These are phyloP conservation scores for Trichoderma gamsii DNA, from an alignment of 495 filamentous ascomycete genomes.

Conservation along the genomic window DNA sequence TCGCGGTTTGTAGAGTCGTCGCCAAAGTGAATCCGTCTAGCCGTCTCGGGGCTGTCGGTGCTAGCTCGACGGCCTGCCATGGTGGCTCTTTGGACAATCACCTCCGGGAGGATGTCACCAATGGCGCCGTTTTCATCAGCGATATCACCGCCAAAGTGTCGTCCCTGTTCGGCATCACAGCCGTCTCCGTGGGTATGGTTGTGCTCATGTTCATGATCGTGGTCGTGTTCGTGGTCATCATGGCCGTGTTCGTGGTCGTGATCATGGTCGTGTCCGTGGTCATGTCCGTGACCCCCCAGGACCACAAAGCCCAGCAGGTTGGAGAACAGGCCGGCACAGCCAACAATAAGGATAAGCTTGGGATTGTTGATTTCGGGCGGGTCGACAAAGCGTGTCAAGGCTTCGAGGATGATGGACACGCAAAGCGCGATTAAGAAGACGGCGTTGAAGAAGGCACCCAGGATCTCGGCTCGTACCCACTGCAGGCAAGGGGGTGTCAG, in stretches of 20 bases:
- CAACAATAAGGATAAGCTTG: constrained; percentile 78
- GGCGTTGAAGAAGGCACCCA: constrained; percentile 91
- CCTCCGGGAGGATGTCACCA: constrained; percentile 41
- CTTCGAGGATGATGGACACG: constrained; percentile 91
- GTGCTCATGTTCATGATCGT: constrained; percentile 36
- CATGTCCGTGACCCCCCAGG: constrained; percentile 89
- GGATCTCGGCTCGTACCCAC: constrained; percentile 97
- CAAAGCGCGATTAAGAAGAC: constrained; percentile 95
- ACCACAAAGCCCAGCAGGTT: constrained; percentile 86
- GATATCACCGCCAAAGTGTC: constrained; percentile 18
- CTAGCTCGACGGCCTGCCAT: neutral
- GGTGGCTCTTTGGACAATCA: constrained; percentile 28
- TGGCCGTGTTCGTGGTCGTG: constrained; percentile 35
- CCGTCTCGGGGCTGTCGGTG: constrained; percentile 24
- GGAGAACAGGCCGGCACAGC: constrained; percentile 75
- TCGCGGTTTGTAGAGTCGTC: constrained; percentile 16
- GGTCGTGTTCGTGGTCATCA: constrained; percentile 28
- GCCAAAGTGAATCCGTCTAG: constrained; percentile 32
- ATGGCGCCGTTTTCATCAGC: constrained; percentile 34
- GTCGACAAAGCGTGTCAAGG: constrained; percentile 81
- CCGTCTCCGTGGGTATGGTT: constrained; percentile 21
- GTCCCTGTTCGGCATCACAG: constrained; percentile 26
- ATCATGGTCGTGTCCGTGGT: constrained; percentile 53
- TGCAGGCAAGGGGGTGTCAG: constrained; percentile 27
- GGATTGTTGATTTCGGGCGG: constrained; percentile 80